These are phyloP conservation scores for Aspergillus awamori DNA, from an alignment of 2,329 filamentous ascomycete genomes.

Conservation along the genomic window DNA sequence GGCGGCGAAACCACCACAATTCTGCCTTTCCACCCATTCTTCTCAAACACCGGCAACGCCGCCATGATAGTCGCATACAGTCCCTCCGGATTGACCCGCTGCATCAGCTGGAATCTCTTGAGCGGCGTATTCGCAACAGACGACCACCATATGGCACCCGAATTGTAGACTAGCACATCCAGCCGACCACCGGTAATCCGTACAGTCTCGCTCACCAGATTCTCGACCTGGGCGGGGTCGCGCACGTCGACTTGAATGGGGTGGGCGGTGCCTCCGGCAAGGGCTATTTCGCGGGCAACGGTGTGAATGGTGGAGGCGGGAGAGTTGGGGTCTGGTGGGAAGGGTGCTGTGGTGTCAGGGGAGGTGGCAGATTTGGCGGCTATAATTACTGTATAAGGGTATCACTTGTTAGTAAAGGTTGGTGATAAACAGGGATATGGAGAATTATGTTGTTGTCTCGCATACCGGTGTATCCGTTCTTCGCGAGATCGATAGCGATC, in stretches of 20 bases:
- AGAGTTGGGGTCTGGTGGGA: conserved; percentile 78
- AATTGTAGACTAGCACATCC: conserved; percentile 80
- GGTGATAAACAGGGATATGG: background rate
- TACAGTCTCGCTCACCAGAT: conserved; percentile 62
- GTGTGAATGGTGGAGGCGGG: conserved; percentile 75
- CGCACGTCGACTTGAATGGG: conserved; percentile 73
- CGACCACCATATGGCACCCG: conserved; percentile 84
- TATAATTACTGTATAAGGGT: conserved; percentile 63
- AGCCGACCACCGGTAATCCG: conserved; percentile 63
- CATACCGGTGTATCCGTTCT: conserved; percentile 69
- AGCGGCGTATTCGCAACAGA: conserved; percentile 71
- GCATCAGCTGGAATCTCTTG: conserved; percentile 78
- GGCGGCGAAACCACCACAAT: conserved; percentile 81
- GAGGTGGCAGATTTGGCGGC: conserved; percentile 75
- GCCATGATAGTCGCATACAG: conserved; percentile 74
- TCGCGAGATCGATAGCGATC: conserved; percentile 75
- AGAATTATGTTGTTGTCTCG: background rate
- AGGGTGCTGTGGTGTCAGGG: conserved; percentile 57
- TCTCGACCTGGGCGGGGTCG: conserved; percentile 61
- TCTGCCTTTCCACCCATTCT: conserved; percentile 59
- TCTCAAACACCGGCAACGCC: conserved; percentile 65
- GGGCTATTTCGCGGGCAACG: conserved; percentile 73
- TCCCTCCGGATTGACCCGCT: conserved; percentile 73
- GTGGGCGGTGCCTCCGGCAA: conserved; percentile 64
- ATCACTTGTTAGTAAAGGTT: conserved; percentile 3